Evolutionary conservation across 768 basidiomycete genomes (phyloP).

Genomic region (Termitomyces sp.): DNA sequence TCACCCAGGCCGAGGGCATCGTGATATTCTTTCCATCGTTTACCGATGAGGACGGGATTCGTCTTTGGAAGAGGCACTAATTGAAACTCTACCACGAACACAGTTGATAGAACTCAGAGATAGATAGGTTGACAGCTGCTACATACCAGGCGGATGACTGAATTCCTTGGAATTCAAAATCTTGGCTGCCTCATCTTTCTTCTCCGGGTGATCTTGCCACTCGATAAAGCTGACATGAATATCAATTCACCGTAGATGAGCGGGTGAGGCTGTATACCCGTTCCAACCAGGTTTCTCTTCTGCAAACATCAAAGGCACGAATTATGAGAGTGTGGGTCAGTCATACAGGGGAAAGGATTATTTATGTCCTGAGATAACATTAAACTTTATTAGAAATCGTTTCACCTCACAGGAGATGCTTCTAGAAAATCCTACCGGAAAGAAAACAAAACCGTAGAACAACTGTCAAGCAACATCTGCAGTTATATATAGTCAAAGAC

Average conservation of each 20-base stretch:
- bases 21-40: conserved; percentile 51
- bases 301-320: conserved; percentile 19
- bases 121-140: background rate
- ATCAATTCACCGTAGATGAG: background rate
- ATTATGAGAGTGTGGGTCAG: background rate
- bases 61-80: conserved; percentile 41
- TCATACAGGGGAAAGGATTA: background rate
- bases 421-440: background rate
- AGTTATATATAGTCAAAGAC: background rate
- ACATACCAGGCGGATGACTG: conserved; percentile 31
- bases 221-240: conserved; percentile 33
- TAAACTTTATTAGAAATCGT: background rate
- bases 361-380: background rate
- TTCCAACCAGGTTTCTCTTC: conserved; percentile 34
- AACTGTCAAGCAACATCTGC: background rate
- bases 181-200: conserved; percentile 32
- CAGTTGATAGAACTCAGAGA: background rate
- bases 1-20: conserved; percentile 38
- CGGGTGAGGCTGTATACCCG: conserved; percentile 22
- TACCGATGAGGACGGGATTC: conserved; percentile 43
- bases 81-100: conserved; percentile 34
- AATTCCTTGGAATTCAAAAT: conserved; percentile 36
- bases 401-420: background rate
- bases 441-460: background rate
- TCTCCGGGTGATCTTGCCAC: conserved; percentile 43